Percentiles rank a stretch among this genome's conserved stretches.
These are phyloP conservation scores for Favolaschia claudopus DNA, from an alignment of 768 basidiomycete species.

Conservation along the genomic window DNA sequence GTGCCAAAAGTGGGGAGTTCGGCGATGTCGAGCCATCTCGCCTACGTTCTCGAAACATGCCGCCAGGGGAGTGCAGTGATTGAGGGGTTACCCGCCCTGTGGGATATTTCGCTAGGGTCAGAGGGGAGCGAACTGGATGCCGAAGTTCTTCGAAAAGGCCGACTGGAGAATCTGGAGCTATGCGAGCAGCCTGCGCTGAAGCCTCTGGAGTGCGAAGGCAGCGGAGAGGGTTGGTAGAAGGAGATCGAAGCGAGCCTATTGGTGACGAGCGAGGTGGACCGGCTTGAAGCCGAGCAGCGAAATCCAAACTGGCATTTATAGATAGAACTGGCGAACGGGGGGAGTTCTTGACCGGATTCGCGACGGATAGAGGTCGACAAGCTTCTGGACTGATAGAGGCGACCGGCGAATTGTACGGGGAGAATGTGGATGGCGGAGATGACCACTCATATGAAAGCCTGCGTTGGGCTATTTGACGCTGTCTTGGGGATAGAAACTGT, in stretches of 20 bases:
- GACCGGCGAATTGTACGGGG: no score
- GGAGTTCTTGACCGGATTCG: background rate
- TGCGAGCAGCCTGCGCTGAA: no score
- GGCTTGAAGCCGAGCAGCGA: background rate
- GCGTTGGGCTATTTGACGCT: slow-evolving; percentile 11
- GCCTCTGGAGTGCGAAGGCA: background rate
- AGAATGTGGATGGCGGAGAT: background rate
- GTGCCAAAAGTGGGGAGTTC: no score
- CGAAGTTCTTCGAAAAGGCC: no score
- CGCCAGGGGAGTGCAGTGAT: no score
- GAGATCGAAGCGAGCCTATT: background rate
- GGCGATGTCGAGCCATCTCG: no score
- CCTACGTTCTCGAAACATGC: no score
- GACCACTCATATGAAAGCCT: slow-evolving; percentile 7
- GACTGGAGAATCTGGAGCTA: no score
- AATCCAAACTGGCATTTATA: background rate
- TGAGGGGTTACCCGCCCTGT: no score
- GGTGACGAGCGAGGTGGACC: background rate
- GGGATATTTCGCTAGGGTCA: no score
- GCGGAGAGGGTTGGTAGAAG: background rate
- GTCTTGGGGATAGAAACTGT: slow-evolving; percentile 16
- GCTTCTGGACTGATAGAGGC: background rate
- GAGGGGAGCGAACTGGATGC: no score
- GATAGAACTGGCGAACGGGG: background rate
- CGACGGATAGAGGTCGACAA: background rate